Base-by-base conservation (phyloP, 2,329 filamentous ascomycete genomes). In the Dothidotthia symphoricarpi region DNA sequence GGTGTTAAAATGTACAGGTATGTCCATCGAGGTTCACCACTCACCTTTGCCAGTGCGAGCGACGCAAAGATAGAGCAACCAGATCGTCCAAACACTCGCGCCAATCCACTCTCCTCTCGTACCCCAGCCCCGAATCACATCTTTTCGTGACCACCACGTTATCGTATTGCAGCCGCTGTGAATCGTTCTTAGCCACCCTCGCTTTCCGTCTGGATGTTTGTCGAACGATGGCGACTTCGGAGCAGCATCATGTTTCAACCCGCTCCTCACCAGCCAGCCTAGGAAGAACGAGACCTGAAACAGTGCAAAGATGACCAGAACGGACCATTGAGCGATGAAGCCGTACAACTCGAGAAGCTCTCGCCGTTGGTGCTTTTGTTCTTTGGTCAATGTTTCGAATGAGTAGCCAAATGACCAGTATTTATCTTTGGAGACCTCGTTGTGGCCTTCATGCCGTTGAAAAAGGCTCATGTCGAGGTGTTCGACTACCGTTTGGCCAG, bases 281-380 rank as follows among this genome's bases (percentile, higher is more conserved):
- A 62, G 27, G 13, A 71, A 43, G 36, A 69, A 70, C 28, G 55
- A 64, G 14, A 68, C 15, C 43, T 72, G 70, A 32, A 71, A 70
- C 3, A 71, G 41, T 3, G 68, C 47, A 11, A 78, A 50, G 16
- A 75, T 62, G 3, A 73, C 45, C 7, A 81, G 42, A 4, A 74
- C 68, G 1, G 78, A 80, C 44, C 71, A 61, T 57, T 82, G 78
- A 12, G 78, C 79, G 25, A 76, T 63, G n/a, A 69, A 60, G 6
- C 76, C 78, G 36, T 80, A 77, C 33, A 65, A 64, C 51, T 80
- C 73, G n/a, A 83, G 71, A 16, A 75, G 56, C 16, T 71, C 64
- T 24, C 78, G 70, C 24, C 79, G 71, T 16, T 69, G 67, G 31
- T 73, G 64, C 37, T 74, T 71, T 47, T 80, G 73, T 16, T 70